phyloP scores from a whole-genome alignment of 352 stramenopile species.

The Pythium vanterpoolii region DNA sequence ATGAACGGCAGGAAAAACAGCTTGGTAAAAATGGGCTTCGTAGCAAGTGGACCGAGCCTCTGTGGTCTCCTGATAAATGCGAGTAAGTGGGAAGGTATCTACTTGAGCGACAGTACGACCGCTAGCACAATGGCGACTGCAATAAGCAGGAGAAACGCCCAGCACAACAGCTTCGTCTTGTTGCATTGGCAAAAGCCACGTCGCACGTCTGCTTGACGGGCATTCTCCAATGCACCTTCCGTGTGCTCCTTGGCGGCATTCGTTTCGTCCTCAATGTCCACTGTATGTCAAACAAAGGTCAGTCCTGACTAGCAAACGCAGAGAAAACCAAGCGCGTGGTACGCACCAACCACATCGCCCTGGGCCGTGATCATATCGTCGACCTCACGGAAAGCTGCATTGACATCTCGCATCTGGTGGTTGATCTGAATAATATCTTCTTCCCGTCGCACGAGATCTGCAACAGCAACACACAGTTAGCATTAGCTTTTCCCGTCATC shows the following conservation, averaged over 20 bases:
- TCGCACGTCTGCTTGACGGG: slow-evolving; percentile 30
- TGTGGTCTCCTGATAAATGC: not conserved
- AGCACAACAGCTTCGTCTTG: slow-evolving; percentile 32
- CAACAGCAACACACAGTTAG: not conserved
- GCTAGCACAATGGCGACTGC: slow-evolving; percentile 17
- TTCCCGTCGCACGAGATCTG: slow-evolving; percentile 34
- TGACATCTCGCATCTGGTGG: slow-evolving; percentile 40
- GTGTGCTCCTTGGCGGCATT: slow-evolving; percentile 27
- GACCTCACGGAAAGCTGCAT: slow-evolving; percentile 37
- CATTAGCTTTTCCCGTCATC: not conserved
- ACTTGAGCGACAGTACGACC: slow-evolving; percentile 17
- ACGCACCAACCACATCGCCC: slow-evolving; percentile 32
- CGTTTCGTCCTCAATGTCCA: slow-evolving; percentile 30
- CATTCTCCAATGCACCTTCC: slow-evolving; percentile 26
- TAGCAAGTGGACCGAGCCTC: not conserved
- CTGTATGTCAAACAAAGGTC: slow-evolving; percentile 11
- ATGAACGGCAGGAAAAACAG: not conserved
- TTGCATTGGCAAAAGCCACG: slow-evolving; percentile 32
- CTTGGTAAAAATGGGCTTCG: not conserved
- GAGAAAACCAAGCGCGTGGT: not conserved
- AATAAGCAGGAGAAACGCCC: slow-evolving; percentile 24
- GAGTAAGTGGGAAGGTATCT: not conserved
- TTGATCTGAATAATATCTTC: slow-evolving; percentile 43
- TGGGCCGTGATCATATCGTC: slow-evolving; percentile 35
- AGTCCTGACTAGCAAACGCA: slow-evolving; percentile 1